Base-by-base conservation (phyloP, 192 early-diverging fungal genomes). In the Geranomyces variabilis region DNA sequence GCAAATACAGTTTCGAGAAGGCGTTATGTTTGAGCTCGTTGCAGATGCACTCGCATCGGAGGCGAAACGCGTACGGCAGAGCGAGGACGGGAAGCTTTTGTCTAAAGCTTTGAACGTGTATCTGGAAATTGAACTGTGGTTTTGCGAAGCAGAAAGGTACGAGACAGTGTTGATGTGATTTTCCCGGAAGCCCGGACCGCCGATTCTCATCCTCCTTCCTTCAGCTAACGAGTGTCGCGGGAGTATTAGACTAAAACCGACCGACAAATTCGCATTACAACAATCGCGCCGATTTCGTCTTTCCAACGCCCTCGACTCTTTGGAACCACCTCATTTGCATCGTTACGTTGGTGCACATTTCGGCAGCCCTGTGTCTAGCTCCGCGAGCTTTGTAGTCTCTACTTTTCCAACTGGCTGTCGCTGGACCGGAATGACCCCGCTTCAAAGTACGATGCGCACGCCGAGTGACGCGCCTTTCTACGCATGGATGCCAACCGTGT, bases 111-210 rank as follows among this genome's bases (percentile, higher is more conserved):
- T 29, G 4, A 61, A 72, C 34, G 62, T 45, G 28, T 65, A 29
- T 30, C 33, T 72, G 45, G 70, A 72, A 15, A 49, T 64, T 72
- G 70, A 72, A 45, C 70, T 65, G 1, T 72, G 70, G 70, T 41
- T 46, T 33, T 46, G 21, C 28, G 61, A 45, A 64, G 26, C 65
- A 14, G 70, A 72, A 53, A 53, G 48, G 70, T 72, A 30, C 57
- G 29, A 26, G 46, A 9, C 34, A 61, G 13, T 8, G 15, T 43
- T 15, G n/a, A n/a, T 9, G 64, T 47, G 43, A 13, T 3, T 9
- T 45, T 13, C 36, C 3, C 36, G 13, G 43, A 7, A 66, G 31
- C 63, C 13, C 24, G 63, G 8, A 46, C 2, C 28, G 17, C 24
- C 17, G 33, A 56, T 22, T 56, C 41, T 51, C 66, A 51, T 55